These are phyloP conservation scores for Fusarium sp. DNA, from an alignment of 2,329 filamentous ascomycete species.

Conservation along the genomic window DNA sequence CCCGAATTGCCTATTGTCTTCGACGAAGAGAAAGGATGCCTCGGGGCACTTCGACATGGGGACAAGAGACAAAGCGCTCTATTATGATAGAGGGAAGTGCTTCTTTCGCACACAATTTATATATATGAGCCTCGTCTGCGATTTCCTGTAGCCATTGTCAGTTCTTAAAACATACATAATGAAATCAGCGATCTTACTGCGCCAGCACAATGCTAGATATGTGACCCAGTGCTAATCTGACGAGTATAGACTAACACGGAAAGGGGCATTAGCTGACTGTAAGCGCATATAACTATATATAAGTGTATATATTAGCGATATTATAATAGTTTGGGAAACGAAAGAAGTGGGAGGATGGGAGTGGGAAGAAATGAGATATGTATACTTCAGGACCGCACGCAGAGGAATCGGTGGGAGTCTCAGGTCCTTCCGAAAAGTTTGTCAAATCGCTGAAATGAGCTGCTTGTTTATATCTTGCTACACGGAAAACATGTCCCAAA, in stretches of 20 bases:
- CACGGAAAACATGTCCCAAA: not conserved
- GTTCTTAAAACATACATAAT: not conserved
- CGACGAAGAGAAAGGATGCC: not conserved
- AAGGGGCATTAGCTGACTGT: fast-evolving
- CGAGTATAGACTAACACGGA: not conserved
- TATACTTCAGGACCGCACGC: no score
- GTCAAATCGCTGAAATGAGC: not conserved
- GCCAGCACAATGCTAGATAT: not conserved
- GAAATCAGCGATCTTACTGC: no score
- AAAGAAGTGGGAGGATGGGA: not conserved
- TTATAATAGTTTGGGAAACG: not conserved
- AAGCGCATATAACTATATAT: fast-evolving
- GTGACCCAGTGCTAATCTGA: no score
- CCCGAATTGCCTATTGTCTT: not conserved
- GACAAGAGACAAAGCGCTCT: not conserved
- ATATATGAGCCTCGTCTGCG: not conserved
- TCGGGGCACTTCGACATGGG: not conserved
- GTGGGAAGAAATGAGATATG: not conserved
- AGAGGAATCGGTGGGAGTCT: not conserved
- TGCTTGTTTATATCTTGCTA: fast-evolving
- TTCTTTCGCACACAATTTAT: no score
- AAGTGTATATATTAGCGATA: no score
- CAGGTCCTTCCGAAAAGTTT: no score
- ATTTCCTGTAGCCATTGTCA: not conserved
- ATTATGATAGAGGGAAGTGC: not conserved